Percentiles rank a stretch among this genome's conserved stretches.
These are phyloP conservation scores for Neopestalotiopsis clavispora DNA, from an alignment of 2,329 filamentous ascomycete genomes.

Conservation along the genomic window DNA sequence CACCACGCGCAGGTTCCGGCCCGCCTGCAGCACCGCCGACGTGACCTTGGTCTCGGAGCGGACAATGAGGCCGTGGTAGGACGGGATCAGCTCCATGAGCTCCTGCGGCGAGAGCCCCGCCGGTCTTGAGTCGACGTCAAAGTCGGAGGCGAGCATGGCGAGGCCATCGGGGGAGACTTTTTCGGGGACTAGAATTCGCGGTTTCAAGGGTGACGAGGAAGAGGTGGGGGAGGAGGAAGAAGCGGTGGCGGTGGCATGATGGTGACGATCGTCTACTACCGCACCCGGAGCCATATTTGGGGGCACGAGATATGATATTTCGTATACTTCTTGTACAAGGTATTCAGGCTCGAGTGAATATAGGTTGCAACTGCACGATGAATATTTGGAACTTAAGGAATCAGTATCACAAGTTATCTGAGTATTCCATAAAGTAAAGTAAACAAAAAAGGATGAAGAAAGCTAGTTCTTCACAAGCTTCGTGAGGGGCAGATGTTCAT, in stretches of 20 bases:
- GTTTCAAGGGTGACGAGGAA: constrained; percentile 15
- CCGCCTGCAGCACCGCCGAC: constrained; percentile 67
- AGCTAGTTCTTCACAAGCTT: background rate
- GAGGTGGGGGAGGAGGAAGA: background rate
- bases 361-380: no score
- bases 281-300: constrained; percentile 1
- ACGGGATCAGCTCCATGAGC: constrained; percentile 68
- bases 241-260: background rate
- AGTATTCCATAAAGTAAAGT: background rate
- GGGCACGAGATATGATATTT: no score
- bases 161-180: constrained; percentile 82
- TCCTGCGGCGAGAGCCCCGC: constrained; percentile 63
- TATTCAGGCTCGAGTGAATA: no score
- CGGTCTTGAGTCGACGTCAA: constrained; percentile 72
- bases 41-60: constrained; percentile 85
- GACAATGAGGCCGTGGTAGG: constrained; percentile 78
- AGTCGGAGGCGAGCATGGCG: constrained; percentile 66
- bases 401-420: background rate
- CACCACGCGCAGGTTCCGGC: constrained; percentile 74
- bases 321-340: no score
- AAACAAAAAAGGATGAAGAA: background rate
- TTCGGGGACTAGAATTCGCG: constrained; percentile 73
- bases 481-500: background rate
- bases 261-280: constrained; percentile 2
- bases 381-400: background rate